Percentiles rank a stretch among this genome's conserved stretches.
These are phyloP conservation scores for Cryptosporidium meleagridis DNA, from an alignment of 169 alveolate species.

Conservation along the genomic window DNA sequence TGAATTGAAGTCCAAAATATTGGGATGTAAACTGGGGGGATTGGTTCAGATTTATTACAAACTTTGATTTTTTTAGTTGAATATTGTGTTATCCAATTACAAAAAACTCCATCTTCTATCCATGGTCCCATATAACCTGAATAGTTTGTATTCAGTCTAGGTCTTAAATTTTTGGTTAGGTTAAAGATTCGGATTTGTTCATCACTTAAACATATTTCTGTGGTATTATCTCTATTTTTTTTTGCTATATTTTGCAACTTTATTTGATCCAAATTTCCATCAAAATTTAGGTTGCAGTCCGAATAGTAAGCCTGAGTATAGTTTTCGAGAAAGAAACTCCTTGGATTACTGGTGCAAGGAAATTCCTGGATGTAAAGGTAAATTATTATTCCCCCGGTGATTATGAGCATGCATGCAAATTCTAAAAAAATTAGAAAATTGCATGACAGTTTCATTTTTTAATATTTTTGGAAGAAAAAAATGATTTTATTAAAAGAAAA, in stretches of 20 bases:
- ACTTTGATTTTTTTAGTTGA: background rate
- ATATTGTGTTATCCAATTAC: constrained; percentile 48
- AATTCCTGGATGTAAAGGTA: background rate
- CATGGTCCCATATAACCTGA: constrained; percentile 75
- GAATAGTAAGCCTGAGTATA: background rate
- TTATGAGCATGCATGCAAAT: background rate
- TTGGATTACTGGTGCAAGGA: background rate
- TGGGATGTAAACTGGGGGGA: constrained; percentile 62
- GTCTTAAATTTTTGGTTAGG: constrained; percentile 38
- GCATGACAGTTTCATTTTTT: background rate
- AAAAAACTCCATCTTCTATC: constrained; percentile 74
- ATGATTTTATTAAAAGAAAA: background rate
- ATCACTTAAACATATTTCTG: constrained; percentile 40
- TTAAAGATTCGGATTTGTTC: constrained; percentile 50
- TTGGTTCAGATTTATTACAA: constrained; percentile 4
- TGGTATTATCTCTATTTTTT: background rate
- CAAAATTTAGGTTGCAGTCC: constrained; percentile 27
- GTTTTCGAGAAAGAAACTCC: background rate
- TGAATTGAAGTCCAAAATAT: constrained; percentile 75
- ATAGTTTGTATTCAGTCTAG: constrained; percentile 68
- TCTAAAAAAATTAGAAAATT: background rate
- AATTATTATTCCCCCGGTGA: background rate
- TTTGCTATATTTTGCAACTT: background rate
- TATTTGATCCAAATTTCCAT: constrained; percentile 6
- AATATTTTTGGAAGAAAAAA: background rate